These are phyloP conservation scores for Fragaria ananassa DNA, from an alignment of 306 rosid genomes.

Conservation along the genomic window DNA sequence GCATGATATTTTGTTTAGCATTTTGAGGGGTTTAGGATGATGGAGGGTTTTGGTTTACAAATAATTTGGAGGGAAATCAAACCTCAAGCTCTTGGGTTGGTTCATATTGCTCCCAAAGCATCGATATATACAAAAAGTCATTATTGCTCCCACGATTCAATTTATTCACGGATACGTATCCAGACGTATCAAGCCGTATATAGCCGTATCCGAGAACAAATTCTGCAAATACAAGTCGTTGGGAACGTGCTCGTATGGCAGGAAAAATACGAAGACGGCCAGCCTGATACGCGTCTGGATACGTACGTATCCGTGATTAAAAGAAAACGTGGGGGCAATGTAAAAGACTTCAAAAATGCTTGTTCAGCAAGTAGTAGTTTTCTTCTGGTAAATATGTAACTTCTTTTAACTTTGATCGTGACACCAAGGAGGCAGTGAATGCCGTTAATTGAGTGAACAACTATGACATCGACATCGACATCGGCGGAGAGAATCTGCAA, in stretches of 20 bases:
- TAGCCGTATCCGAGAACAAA: too few species aligned
- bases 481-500: constrained; percentile 1
- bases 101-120: background rate
- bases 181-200: too few species aligned
- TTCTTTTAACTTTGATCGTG: constrained; percentile 48
- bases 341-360: background rate
- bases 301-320: too few species aligned
- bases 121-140: too few species aligned
- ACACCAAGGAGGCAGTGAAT: constrained; percentile 39
- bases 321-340: too few species aligned
- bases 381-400: background rate
- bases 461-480: background rate
- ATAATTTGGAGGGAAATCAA: constrained; percentile 16
- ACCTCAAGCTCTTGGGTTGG: background rate
- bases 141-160: too few species aligned
- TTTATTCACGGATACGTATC: too few species aligned
- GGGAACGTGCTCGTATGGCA: too few species aligned
- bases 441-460: constrained; percentile 45
- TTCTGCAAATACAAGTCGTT: too few species aligned
- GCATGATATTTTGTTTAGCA: constrained; percentile 26
- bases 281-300: too few species aligned
- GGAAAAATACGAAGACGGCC: too few species aligned
- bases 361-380: background rate
- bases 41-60: background rate
- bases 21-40: background rate